Percentiles rank a stretch among this genome's conserved stretches.
These are phyloP conservation scores for Vicia sativa DNA, from an alignment of 306 rosid genomes.

Conservation along the genomic window DNA sequence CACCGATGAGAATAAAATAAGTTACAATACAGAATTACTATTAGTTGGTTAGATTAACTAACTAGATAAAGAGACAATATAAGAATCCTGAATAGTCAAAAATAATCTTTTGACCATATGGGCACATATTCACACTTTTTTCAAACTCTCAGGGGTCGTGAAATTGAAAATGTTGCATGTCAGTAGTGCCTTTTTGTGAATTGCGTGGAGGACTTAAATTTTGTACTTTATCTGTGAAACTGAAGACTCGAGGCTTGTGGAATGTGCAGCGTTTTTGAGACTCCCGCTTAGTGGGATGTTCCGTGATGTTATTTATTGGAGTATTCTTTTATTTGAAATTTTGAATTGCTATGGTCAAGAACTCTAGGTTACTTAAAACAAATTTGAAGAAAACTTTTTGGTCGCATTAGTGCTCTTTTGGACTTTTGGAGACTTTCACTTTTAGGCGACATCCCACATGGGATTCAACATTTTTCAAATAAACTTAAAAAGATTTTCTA, in stretches of 20 bases:
- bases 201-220: constrained; percentile 31
- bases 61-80: constrained; percentile 9
- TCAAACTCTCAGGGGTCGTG: too few relatives aligned
- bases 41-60: constrained; percentile 41
- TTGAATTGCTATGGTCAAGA: constrained; percentile 21
- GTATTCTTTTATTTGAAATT: constrained; percentile 40
- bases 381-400: constrained; percentile 15
- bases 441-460: constrained; percentile 45
- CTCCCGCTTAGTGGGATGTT: constrained; percentile 31
- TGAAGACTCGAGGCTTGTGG: constrained; percentile 33
- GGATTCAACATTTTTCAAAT: not conserved
- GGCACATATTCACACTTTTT: not conserved
- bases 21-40: constrained; percentile 31
- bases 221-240: constrained; percentile 3
- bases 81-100: not conserved
- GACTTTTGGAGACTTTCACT: constrained; percentile 36
- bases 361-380: constrained; percentile 16
- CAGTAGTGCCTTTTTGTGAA: constrained; percentile 17
- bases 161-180: not conserved
- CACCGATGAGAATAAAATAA: constrained; percentile 2
- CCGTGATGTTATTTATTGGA: constrained; percentile 16
- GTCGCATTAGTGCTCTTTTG: constrained; percentile 22
- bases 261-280: constrained; percentile 32
- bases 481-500: too few relatives aligned
- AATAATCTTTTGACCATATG: constrained; percentile 29